Evolutionary conservation across 1,284 basidiomycete species (phyloP).

Genomic region (Tranzscheliella williamsii): DNA sequence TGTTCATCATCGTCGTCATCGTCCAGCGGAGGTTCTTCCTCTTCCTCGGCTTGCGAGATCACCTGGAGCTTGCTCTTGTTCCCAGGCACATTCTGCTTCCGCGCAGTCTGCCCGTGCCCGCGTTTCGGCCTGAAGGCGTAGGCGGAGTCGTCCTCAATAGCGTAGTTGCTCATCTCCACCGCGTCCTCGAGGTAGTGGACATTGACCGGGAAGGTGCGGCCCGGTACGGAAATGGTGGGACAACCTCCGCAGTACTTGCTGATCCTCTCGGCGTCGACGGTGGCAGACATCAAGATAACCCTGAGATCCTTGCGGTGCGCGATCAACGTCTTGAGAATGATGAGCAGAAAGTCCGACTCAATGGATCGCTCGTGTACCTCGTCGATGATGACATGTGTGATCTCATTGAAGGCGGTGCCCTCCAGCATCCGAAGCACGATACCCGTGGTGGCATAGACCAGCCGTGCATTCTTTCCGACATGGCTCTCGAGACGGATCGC

Average conservation of each 20-base stretch:
- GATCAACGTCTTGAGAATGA: constrained; percentile 88
- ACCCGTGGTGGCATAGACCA: constrained; percentile 77
- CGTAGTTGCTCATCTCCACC: constrained; percentile 82
- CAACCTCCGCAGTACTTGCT: constrained; percentile 90
- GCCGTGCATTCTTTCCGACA: constrained; percentile 45
- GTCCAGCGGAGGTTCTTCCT: constrained; percentile 75
- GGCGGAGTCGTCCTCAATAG: constrained; percentile 73
- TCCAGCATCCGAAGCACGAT: constrained; percentile 97
- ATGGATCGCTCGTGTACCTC: constrained; percentile 93
- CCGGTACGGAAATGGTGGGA: constrained; percentile 77
- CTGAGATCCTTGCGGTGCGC: constrained; percentile 79
- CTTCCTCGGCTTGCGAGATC: constrained; percentile 66
- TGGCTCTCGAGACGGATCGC: constrained; percentile 92
- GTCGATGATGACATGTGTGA: constrained; percentile 88
- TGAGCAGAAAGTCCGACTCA: constrained; percentile 94
- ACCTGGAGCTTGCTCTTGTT: constrained; percentile 70
- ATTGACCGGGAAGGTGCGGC: constrained; percentile 94
- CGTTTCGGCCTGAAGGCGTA: constrained; percentile 68
- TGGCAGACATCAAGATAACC: constrained; percentile 96
- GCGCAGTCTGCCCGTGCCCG: constrained; percentile 23
- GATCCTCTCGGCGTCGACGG: constrained; percentile 88
- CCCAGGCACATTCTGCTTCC: constrained; percentile 41
- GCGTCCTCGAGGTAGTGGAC: constrained; percentile 89
- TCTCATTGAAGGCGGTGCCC: constrained; percentile 84
- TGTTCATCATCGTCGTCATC: constrained; percentile 74